These are phyloP conservation scores for Leishmania tropica DNA, from an alignment of 208 protist species.

Conservation along the genomic window DNA sequence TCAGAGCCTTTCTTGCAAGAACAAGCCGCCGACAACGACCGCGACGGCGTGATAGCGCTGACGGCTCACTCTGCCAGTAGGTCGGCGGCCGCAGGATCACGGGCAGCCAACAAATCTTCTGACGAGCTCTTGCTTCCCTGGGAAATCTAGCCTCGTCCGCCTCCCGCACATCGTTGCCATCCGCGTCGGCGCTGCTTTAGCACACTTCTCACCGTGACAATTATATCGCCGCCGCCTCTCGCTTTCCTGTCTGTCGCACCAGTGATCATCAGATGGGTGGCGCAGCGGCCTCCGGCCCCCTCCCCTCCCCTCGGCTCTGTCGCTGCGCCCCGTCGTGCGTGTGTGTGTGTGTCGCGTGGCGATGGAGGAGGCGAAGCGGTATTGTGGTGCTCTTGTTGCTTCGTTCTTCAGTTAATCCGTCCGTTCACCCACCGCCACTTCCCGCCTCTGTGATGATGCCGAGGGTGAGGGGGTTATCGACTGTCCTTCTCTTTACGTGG, in stretches of 20 bases:
- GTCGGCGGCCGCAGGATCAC: neutral
- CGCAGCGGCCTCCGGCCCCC: neutral
- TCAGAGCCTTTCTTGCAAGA: neutral
- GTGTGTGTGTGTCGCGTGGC: too few relatives aligned
- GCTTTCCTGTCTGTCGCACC: neutral
- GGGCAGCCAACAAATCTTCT: neutral
- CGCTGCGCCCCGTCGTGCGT: too few relatives aligned
- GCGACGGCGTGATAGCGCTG: neutral
- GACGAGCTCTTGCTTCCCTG: conserved; percentile 13
- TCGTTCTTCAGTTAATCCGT: too few relatives aligned
- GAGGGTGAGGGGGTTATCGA: neutral
- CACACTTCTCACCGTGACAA: neutral
- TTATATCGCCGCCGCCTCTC: neutral
- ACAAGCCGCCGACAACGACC: neutral
- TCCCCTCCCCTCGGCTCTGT: too few relatives aligned
- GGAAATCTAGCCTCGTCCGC: neutral
- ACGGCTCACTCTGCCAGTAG: neutral
- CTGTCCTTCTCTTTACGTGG: neutral
- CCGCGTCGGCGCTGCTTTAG: neutral
- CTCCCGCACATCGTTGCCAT: neutral
- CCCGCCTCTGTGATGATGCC: neutral
- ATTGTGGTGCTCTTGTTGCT: too few relatives aligned
- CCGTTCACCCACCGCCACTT: neutral
- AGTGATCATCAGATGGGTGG: neutral
- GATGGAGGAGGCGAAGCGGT: too few relatives aligned